Evolutionary conservation across 345 rosid genomes (phyloP), one percentile per base, ranked within the genome.

Genomic region (Linum usitatissimum): DNA sequence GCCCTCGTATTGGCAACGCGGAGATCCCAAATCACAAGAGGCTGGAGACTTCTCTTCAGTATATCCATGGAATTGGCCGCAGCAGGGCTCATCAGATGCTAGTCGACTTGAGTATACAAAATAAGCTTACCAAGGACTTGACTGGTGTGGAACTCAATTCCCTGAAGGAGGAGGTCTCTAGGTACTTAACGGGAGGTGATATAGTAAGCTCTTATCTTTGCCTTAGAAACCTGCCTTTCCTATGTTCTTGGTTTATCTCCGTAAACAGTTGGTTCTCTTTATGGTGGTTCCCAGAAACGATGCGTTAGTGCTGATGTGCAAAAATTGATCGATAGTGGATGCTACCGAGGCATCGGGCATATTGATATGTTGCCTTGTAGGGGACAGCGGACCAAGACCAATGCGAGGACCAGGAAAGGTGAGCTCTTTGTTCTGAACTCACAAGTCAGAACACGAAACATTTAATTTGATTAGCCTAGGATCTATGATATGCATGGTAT

Each of bases 351-450:
- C 18, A 58, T 23, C 36, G 63, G 70, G 21, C 76, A 72, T 54
- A 59, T 48, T 36, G 56, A 31, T 28, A 18, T 18, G 54, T 59
- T 72, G 45, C 71, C 76, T 39, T 67, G 71, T 14, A 67, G 76
- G 55, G 76, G 71, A 42, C 76, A 72, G 53, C 76, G 71, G 6
- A 72, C 71, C 6, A 63, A 18, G 13, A 72, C 76, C 31, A 72
- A 72, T 64, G 64, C 71, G 4, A 67, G 65, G 19, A 72, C 71
- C 0, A 40, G 63, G 38, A 67, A 72, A 60, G 68, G 76, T 64
- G 60, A 67, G 51, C 17, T 45, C 17, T 7, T 10, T 3, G 51
- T 45, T 45, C 51, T 45, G 51, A 9, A 45, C 17, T 10, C 3
- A 45, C 2, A 23, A 23, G 28, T 23, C 28, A 23, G 2, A 3